phyloP scores from a whole-genome alignment of 2,329 filamentous ascomycete species.

The Ambrosiella beaveri region DNA sequence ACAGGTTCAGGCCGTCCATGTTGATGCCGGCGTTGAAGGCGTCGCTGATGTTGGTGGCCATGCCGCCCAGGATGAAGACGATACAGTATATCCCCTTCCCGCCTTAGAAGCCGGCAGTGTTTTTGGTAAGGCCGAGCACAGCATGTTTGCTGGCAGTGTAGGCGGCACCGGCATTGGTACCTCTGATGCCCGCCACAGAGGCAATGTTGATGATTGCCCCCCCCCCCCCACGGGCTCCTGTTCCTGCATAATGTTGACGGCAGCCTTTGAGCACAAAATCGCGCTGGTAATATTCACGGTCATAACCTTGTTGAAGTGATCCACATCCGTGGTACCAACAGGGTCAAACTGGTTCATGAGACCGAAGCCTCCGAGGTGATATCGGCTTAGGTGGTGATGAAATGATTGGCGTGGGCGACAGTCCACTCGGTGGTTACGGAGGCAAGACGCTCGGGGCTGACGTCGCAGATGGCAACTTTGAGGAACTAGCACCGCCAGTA shows the following conservation, averaged over 20 bases:
- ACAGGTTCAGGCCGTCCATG: constrained; percentile 19
- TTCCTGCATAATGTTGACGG: constrained; percentile 22
- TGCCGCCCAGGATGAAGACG: constrained; percentile 33
- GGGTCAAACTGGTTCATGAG: constrained; percentile 40
- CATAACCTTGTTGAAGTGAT: constrained; percentile 35
- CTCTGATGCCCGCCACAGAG: constrained; percentile 28
- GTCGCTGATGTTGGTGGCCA: constrained; percentile 37
- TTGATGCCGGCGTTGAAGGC: constrained; percentile 23
- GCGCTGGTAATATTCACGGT: constrained; percentile 39
- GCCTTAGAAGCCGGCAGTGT: constrained; percentile 38
- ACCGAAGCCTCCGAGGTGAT: constrained; percentile 22
- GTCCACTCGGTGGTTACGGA: constrained; percentile 16
- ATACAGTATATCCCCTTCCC: constrained; percentile 35
- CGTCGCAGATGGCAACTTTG: constrained; percentile 21
- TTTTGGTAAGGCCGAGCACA: constrained; percentile 36
- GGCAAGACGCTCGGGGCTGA: constrained; percentile 17
- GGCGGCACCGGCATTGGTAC: constrained; percentile 26
- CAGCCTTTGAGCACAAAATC: constrained; percentile 33
- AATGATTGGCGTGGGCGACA: constrained; percentile 16
- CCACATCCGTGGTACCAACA: constrained; percentile 28
- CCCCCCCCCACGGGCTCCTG: constrained; percentile 16
- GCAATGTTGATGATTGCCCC: constrained; percentile 36
- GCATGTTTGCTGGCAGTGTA: constrained; percentile 39
- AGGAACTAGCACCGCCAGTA: constrained; percentile 15
- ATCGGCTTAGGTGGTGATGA: constrained; percentile 19